phyloP scores from a whole-genome alignment of 2,329 filamentous ascomycete species.

The Fusarium denticulatum region DNA sequence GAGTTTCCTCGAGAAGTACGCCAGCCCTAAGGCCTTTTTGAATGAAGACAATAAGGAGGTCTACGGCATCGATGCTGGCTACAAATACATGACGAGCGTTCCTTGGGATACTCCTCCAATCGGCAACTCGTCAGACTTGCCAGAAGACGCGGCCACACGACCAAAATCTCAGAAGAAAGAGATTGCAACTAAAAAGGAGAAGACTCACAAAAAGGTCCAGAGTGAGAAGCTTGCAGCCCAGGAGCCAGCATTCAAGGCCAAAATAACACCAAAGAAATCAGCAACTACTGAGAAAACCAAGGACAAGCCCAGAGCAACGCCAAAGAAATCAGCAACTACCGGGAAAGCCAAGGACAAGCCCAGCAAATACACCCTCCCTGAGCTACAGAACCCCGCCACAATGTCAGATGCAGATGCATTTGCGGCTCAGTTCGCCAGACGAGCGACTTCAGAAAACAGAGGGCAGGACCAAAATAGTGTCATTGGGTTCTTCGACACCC shows the following conservation, averaged over 20 bases:
- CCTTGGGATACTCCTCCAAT: not conserved
- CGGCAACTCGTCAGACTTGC: not conserved
- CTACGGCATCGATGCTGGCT: not conserved
- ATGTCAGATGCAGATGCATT: not conserved
- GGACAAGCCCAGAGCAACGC: not conserved
- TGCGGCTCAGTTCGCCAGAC: conserved; percentile 3
- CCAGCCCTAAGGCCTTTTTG: not conserved
- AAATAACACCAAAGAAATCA: not conserved
- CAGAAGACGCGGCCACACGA: not conserved
- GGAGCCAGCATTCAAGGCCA: not conserved
- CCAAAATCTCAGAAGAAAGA: not conserved
- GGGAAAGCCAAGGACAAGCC: not conserved
- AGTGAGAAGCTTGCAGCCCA: not conserved
- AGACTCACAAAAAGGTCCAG: not conserved
- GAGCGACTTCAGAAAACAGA: conserved; percentile 1
- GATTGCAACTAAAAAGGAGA: not conserved
- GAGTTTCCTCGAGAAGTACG: not conserved
- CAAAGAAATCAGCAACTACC: not conserved
- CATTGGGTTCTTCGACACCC: conserved; percentile 8
- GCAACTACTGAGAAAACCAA: not conserved
- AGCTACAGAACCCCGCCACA: not conserved
- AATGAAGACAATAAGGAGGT: not conserved
- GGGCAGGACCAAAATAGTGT: not conserved
- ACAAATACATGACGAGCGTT: not conserved
- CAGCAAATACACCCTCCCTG: not conserved